These are phyloP conservation scores for Rhodotorula mucilaginosa DNA, from an alignment of 1,284 basidiomycete genomes.

Conservation along the genomic window DNA sequence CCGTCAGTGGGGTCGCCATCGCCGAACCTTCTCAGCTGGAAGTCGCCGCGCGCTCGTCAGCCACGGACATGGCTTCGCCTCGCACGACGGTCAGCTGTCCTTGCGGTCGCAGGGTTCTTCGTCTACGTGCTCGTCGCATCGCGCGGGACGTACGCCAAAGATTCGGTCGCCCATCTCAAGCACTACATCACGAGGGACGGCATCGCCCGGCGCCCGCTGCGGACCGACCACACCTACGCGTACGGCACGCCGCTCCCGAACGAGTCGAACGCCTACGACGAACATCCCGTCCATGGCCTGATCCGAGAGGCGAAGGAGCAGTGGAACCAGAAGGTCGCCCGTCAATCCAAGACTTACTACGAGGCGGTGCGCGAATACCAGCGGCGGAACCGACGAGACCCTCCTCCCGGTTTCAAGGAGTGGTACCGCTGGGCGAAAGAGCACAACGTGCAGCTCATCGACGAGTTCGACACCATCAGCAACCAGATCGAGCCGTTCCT, in stretches of 20 bases:
- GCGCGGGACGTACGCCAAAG: background rate
- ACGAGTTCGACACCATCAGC: slow-evolving; percentile 43
- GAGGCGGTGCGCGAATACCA: slow-evolving; percentile 41
- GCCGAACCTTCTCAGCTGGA: background rate
- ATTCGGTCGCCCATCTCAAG: background rate
- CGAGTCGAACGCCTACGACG: slow-evolving; percentile 15
- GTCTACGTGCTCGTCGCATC: background rate
- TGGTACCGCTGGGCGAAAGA: slow-evolving; percentile 36
- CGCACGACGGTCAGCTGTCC: background rate
- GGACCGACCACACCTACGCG: background rate
- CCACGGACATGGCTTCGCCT: background rate
- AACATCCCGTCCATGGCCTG: slow-evolving; percentile 34
- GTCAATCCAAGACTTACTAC: slow-evolving; percentile 25
- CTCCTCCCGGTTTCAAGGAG: slow-evolving; percentile 39
- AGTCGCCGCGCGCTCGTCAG: background rate
- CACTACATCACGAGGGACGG: background rate
- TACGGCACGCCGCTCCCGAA: background rate
- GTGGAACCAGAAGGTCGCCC: slow-evolving; percentile 25
- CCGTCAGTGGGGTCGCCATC: too few species aligned
- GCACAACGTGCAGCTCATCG: slow-evolving; percentile 39
- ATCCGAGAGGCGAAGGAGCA: slow-evolving; percentile 17
- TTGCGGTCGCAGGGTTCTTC: background rate
- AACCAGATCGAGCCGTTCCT: slow-evolving; percentile 31
- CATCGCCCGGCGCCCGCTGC: background rate
- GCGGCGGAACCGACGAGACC: slow-evolving; percentile 33